Evolutionary conservation across 441 rosid genomes (phyloP).

Genomic region (Erysimum pusillum): DNA sequence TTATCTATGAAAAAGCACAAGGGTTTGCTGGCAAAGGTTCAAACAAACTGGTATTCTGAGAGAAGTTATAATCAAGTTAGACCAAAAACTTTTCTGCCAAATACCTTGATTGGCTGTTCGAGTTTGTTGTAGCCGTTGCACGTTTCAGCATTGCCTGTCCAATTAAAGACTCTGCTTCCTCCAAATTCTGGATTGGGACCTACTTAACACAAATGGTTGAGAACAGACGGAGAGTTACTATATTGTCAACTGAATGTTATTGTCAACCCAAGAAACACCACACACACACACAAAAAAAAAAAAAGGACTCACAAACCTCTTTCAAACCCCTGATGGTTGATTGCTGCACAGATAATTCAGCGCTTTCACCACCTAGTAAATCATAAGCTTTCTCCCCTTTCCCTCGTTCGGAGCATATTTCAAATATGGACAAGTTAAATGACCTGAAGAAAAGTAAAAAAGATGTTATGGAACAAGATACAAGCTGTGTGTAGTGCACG

Average conservation of each 20-base stretch:
- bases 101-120: slow-evolving; percentile 91
- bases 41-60: not conserved
- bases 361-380: slow-evolving; percentile 66
- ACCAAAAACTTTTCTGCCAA: not conserved
- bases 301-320: slow-evolving; percentile 55
- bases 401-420: slow-evolving; percentile 83
- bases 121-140: slow-evolving; percentile 82
- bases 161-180: slow-evolving; percentile 74
- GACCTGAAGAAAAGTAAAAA: slow-evolving; percentile 55
- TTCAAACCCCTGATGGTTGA: slow-evolving; percentile 74
- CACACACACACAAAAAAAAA: not conserved
- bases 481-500: slow-evolving; percentile 4
- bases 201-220: slow-evolving; percentile 37
- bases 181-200: slow-evolving; percentile 63
- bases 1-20: not conserved
- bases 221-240: slow-evolving; percentile 21
- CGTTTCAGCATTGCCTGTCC: slow-evolving; percentile 84
- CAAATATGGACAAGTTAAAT: slow-evolving; percentile 79
- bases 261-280: not conserved
- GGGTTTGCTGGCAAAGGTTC: not conserved
- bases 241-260: not conserved
- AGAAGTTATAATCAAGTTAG: not conserved
- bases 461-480: not conserved
- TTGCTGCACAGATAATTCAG: slow-evolving; percentile 74
- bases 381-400: slow-evolving; percentile 77